Base-by-base conservation (phyloP, 345 rosid species). In the Geranium rotundifolium region DNA sequence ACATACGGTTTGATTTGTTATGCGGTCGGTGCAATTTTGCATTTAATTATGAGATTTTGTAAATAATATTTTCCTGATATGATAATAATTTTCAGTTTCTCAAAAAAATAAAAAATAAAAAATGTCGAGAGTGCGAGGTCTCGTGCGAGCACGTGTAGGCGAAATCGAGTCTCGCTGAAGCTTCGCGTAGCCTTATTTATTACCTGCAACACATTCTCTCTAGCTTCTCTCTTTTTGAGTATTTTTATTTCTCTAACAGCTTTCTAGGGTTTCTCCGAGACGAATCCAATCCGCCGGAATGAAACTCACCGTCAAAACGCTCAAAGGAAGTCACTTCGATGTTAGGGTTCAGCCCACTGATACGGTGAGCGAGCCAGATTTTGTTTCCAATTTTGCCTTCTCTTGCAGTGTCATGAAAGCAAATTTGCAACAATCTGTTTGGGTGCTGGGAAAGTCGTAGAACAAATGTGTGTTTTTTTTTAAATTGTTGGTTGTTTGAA, bases 251-350 rank as follows among this genome's bases (percentile, higher is more conserved):
- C 41, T 34, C 41, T 7, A 46, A 46, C 14, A 14, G 52, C 52
- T 52, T 64, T 63, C 67, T 71, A 73, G 79, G 79, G 59, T 75
- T 78, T 63, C 54, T 39, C 19, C 57, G 57, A 56, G 16, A 0
- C 41, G 41, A 34, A 7, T 19, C 31, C 4, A 34, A 63, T 62
- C 67, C 39, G 67, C 72, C 69, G 79, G 72, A 15, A 87, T 93
- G 99, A 93, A 93, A 90, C 97, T 93, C 72, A 90, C 92, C 29
- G 96, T 93, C 15, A 93, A 93, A 80, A 93, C 97, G 30, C 96
- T 93, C 67, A 90, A 90, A 69, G 99, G 99, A 73, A 81, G 87
- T 73, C 96, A 90, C 76, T 93, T 93, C 37, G 96, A 93, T 73
- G 86, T 93, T 76, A 90, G 85, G 85, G 97, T 90, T 79, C 91